Percentiles rank a stretch among this genome's conserved stretches.
phyloP scores from a whole-genome alignment of 192 early-diverging fungal species.

The Umbelopsis sp. region DNA sequence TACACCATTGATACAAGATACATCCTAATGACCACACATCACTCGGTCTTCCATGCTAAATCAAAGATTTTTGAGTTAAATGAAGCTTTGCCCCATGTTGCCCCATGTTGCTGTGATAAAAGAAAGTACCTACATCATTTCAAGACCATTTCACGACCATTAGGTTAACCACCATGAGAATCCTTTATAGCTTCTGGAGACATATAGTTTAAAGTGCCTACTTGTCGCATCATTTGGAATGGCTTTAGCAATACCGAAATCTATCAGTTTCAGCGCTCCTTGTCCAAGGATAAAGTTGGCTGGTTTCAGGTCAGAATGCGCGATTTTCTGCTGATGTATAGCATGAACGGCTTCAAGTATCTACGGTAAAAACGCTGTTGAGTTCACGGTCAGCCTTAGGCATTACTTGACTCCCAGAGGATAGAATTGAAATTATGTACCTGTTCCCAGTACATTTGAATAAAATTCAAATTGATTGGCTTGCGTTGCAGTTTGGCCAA shows the following conservation, averaged over 20 bases:
- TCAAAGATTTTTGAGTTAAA: too few relatives aligned
- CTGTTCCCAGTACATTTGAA: constrained; percentile 88
- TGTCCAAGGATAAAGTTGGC: constrained; percentile 93
- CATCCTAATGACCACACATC: constrained; percentile 95
- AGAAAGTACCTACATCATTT: constrained; percentile 1
- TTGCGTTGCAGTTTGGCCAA: constrained; percentile 49
- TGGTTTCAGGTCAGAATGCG: constrained; percentile 94
- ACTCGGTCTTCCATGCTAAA: constrained; percentile 72
- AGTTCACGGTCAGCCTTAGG: too few relatives aligned
- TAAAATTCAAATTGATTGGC: constrained; percentile 68
- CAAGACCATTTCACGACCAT: constrained; percentile 21
- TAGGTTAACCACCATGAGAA: not conserved
- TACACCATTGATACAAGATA: constrained; percentile 94
- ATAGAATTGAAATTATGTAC: too few relatives aligned
- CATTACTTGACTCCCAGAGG: too few relatives aligned
- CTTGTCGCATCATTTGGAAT: constrained; percentile 93
- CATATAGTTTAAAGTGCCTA: constrained; percentile 97
- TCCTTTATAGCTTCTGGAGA: constrained; percentile 74
- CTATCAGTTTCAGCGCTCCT: constrained; percentile 88
- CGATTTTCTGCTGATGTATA: constrained; percentile 86
- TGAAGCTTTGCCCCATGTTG: too few relatives aligned
- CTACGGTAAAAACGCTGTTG: constrained; percentile 34
- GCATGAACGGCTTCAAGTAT: constrained; percentile 89
- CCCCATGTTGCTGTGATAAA: not conserved
- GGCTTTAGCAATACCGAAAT: constrained; percentile 96